Evolutionary conservation across 495 filamentous ascomycete genomes (phyloP), one percentile per base, ranked within the genome.

Genomic region (Podospora anserina): DNA sequence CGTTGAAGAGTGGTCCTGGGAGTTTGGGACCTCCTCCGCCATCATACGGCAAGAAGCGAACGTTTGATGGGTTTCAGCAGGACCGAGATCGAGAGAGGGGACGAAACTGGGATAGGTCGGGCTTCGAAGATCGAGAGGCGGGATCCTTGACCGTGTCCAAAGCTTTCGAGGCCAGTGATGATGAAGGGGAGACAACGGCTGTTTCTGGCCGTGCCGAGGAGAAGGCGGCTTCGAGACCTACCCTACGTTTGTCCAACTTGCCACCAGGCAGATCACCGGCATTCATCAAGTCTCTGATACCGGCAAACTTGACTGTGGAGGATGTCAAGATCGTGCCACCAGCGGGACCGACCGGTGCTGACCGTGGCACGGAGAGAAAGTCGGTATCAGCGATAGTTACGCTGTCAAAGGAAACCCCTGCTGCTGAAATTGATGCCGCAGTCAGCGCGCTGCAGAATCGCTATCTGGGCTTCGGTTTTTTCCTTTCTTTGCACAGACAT

Each of bases 381-480:
- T 92, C 92, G 1, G 84, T 88, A 55, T 84, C 91, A 9, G 94
- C 93, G 5, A 93, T 98, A 75, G 89, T 95, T 28, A 95, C 91
- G 0, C 80, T 98, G 23, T 89, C 90, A 2, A 90, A 90, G 73
- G 94, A 97, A 66, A 94, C 94, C 0, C 88, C 93, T 0, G 89
- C 89, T 5, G 89, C 88, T 44, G 92, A 97, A 61, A 96, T 98
- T 30, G 94, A 98, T 73, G 83, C 86, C 26, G 85, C 88, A 2
- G 91, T 96, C 34, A 92, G 88, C 72, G 74, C 85, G 1, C 80
- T 97, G 28, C 92, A 97, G 67, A 93, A 96, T 55, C 87, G 85
- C 69, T 97, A 98, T 75, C 83, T 98, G 16, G 94, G 94, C 16
- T 91, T 85, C 72, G 94, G 94, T 0, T 95, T 91, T 78, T 92